Evolutionary conservation across 768 basidiomycete species (phyloP).

Genomic region (Lenzites betulinus): DNA sequence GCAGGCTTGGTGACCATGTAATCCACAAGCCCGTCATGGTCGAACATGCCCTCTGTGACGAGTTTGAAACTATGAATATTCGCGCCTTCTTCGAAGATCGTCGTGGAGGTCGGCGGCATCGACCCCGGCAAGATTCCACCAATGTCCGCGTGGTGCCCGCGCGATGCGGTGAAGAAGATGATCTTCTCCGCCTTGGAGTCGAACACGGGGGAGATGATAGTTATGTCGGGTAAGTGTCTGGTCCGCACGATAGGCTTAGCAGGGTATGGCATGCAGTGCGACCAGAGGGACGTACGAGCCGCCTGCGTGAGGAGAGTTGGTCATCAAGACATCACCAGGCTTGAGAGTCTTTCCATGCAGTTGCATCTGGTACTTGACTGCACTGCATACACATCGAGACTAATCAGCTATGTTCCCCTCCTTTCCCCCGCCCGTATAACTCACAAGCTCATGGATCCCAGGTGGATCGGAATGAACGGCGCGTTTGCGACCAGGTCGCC

Average conservation of each 20-base stretch:
- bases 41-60: conserved; percentile 79
- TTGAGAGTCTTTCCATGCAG: conserved; percentile 68
- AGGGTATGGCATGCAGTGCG: not conserved
- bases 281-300: conserved; percentile 66
- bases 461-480: conserved; percentile 85
- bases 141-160: conserved; percentile 94
- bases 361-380: conserved; percentile 89
- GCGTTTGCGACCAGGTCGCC: conserved; percentile 95
- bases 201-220: conserved; percentile 93
- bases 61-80: conserved; percentile 91
- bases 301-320: conserved; percentile 87
- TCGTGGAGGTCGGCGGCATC: conserved; percentile 93
- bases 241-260: not conserved
- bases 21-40: conserved; percentile 70
- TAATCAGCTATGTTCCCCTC: not conserved
- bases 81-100: conserved; percentile 93
- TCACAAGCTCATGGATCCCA: conserved; percentile 91
- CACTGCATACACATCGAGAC: conserved; percentile 39
- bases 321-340: conserved; percentile 92
- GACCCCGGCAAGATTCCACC: conserved; percentile 91
- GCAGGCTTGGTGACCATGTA: conserved; percentile 84
- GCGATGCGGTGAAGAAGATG: conserved; percentile 91
- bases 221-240: conserved; percentile 84
- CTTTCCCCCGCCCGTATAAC: conserved; percentile 28
- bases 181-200: conserved; percentile 61